phyloP scores from a whole-genome alignment of 208 protist genomes.

The Willaertia magna region DNA sequence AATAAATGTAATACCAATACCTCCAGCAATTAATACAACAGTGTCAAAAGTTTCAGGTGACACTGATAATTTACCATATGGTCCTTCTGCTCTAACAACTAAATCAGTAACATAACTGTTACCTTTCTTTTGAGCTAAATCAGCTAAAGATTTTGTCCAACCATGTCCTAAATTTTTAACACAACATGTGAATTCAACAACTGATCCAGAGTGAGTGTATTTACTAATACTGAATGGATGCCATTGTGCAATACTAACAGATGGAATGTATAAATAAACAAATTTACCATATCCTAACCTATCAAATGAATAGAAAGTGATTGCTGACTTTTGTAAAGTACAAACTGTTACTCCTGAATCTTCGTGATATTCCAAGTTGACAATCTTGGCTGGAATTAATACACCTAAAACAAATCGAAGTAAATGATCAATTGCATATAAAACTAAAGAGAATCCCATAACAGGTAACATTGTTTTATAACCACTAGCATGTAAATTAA shows the following conservation, averaged over 20 bases:
- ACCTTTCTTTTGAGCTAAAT: not conserved
- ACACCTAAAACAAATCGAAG: not conserved
- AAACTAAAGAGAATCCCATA: not conserved
- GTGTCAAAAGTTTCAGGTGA: not conserved
- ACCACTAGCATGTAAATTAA: not conserved
- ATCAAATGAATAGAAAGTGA: not conserved
- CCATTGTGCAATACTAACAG: not conserved
- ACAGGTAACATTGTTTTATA: not conserved
- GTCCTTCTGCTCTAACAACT: not conserved
- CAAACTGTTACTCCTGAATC: not conserved
- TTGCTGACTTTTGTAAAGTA: not conserved
- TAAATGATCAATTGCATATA: not conserved
- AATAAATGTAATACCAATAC: not conserved
- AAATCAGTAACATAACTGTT: not conserved
- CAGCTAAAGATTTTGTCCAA: not conserved
- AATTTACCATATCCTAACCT: not conserved
- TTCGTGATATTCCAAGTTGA: not conserved
- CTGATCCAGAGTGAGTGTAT: no score
- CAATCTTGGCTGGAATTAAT: not conserved
- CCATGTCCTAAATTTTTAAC: not conserved
- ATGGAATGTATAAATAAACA: not conserved
- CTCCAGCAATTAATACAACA: not conserved
- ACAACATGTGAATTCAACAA: not conserved
- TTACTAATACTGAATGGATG: not conserved
- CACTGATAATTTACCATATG: not conserved